Evolutionary conservation across 2,329 filamentous ascomycete genomes (phyloP).

Genomic region (Fusarium sp.): DNA sequence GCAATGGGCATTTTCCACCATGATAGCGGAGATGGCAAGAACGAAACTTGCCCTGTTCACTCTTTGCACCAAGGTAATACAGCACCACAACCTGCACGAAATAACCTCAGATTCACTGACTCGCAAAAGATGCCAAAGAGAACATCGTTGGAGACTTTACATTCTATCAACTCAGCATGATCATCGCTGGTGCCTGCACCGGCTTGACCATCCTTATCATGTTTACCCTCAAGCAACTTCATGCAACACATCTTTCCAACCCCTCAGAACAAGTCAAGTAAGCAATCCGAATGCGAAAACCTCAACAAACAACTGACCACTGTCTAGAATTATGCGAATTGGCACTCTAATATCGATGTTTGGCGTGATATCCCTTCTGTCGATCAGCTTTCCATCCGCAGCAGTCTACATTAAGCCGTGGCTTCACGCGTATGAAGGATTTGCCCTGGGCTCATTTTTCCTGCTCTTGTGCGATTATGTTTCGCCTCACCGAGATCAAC

Average conservation of each 20-base stretch:
- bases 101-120: neutral
- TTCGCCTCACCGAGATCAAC: conserved; percentile 33
- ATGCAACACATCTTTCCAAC: conserved; percentile 42
- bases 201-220: conserved; percentile 35
- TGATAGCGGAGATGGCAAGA: neutral
- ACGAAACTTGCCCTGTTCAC: conserved; percentile 18
- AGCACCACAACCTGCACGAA: neutral
- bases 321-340: conserved; percentile 38
- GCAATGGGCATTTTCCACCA: conserved; percentile 3
- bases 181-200: conserved; percentile 40
- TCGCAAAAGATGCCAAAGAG: conserved; percentile 21
- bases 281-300: neutral
- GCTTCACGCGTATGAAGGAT: conserved; percentile 38
- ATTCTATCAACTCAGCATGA: conserved; percentile 39
- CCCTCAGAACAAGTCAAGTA: conserved; percentile 46
- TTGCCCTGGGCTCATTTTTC: conserved; percentile 43
- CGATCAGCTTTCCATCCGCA: conserved; percentile 19
- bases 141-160: conserved; percentile 18
- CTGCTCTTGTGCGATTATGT: conserved; percentile 45
- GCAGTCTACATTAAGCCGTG: conserved; percentile 41
- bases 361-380: conserved; percentile 39
- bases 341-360: conserved; percentile 37
- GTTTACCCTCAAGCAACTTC: conserved; percentile 30
- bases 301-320: fast-evolving
- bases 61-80: conserved; percentile 23